Conservation (phyloP, 768 basidiomycete genomes). For the Galerina sulciceps region DNA sequence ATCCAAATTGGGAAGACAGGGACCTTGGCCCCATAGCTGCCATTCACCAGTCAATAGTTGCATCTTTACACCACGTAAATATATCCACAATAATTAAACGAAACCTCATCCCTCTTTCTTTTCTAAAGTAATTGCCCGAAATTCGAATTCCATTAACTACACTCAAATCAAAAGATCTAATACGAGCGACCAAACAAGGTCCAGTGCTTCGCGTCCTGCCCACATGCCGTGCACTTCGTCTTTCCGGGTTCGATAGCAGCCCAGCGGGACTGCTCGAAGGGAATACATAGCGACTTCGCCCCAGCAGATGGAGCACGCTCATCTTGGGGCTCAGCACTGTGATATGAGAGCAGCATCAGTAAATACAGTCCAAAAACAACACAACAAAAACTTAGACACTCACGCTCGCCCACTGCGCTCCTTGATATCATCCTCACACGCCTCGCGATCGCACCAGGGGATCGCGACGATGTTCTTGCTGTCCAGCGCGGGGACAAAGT, state of each 20-base stretch:
- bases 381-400: conserved; percentile 33
- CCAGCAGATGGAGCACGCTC: conserved; percentile 97
- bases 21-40: too few relatives aligned
- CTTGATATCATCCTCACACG: conserved; percentile 98
- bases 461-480: conserved; percentile 85
- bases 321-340: conserved; percentile 84
- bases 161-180: conserved; percentile 32
- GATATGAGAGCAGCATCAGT: conserved; percentile 9
- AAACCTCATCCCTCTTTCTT: background rate
- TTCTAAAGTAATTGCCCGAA: too few relatives aligned
- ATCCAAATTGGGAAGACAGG: too few relatives aligned
- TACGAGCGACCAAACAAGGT: conserved; percentile 95
- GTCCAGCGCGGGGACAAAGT: conserved; percentile 91
- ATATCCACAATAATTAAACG: background rate
- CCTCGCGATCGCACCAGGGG: conserved; percentile 95
- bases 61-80: too few relatives aligned
- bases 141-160: too few relatives aligned
- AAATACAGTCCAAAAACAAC: background rate
- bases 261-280: conserved; percentile 90
- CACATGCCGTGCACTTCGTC: conserved; percentile 91
- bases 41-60: too few relatives aligned
- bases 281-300: conserved; percentile 96
- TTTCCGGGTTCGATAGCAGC: conserved; percentile 78
- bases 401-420: conserved; percentile 87
- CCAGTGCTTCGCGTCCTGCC: conserved; percentile 90